A percentile compares a stretch with the other conserved stretches of the same genome.
phyloP scores from a whole-genome alignment of 768 basidiomycete species.

The Amanita jacksonii region DNA sequence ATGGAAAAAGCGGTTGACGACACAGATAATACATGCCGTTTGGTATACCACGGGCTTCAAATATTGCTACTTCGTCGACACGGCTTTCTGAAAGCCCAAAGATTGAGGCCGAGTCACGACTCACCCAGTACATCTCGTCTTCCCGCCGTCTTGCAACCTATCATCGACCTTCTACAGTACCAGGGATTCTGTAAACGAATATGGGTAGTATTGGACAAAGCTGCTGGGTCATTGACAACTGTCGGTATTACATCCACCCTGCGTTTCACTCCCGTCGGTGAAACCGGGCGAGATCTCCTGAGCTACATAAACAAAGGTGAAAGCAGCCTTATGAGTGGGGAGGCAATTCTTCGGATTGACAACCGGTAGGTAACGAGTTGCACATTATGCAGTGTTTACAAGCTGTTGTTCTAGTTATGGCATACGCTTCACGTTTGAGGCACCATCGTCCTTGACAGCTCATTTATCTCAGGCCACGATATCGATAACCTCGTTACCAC shows the following conservation, averaged over 20 bases:
- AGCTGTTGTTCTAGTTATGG: conserved; percentile 41
- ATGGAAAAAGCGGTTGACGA: conserved; percentile 11
- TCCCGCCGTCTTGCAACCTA: conserved; percentile 57
- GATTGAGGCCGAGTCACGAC: conserved; percentile 21
- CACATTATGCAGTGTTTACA: neutral
- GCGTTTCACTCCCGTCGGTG: conserved; percentile 55
- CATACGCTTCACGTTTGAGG: conserved; percentile 63
- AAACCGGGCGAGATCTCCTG: conserved; percentile 53
- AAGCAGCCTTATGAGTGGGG: conserved; percentile 49
- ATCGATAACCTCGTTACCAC: conserved; percentile 62
- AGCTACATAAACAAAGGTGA: conserved; percentile 33
- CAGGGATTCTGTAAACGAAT: conserved; percentile 62
- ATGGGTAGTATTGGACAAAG: conserved; percentile 44
- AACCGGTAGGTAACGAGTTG: conserved; percentile 35
- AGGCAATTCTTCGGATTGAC: conserved; percentile 62
- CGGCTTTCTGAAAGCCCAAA: conserved; percentile 32
- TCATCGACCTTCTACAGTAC: conserved; percentile 77
- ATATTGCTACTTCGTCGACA: conserved; percentile 59
- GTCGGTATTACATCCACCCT: conserved; percentile 50
- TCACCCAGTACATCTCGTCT: conserved; percentile 13
- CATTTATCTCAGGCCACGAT: conserved; percentile 77
- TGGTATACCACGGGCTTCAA: conserved; percentile 57
- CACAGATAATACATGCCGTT: conserved; percentile 40
- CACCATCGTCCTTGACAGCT: conserved; percentile 69
- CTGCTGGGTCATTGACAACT: conserved; percentile 35